Evolutionary conservation across 1,284 basidiomycete genomes (phyloP).

Genomic region (Naganishia cerealis): DNA sequence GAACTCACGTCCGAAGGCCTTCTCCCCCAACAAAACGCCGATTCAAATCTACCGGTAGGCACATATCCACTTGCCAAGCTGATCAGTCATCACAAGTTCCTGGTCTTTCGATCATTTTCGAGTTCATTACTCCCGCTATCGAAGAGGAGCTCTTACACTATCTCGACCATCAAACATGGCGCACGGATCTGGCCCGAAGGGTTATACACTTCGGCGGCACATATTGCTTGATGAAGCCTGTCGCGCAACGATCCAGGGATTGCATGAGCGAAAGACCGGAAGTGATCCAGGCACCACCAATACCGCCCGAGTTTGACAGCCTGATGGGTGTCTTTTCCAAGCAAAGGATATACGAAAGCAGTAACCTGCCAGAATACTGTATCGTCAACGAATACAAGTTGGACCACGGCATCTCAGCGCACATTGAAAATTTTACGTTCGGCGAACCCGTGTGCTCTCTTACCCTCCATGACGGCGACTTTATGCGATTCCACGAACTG

Average conservation of each 20-base stretch:
- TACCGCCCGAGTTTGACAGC: slow-evolving; percentile 8
- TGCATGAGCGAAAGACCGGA: slow-evolving; percentile 1
- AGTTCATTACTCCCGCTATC: slow-evolving; percentile 2
- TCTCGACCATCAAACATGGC: slow-evolving; percentile 21
- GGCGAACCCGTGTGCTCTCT: slow-evolving; percentile 28
- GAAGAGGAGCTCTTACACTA: slow-evolving; percentile 15
- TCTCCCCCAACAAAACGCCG: background rate
- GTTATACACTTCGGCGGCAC: slow-evolving; percentile 30
- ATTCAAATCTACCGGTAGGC: background rate
- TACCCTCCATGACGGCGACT: slow-evolving; percentile 17
- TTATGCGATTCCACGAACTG: slow-evolving; percentile 28
- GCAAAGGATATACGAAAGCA: slow-evolving; percentile 16
- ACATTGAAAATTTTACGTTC: slow-evolving; percentile 30
- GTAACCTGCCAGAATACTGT: slow-evolving; percentile 19
- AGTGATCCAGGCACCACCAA: slow-evolving; percentile 21
- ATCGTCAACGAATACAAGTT: slow-evolving; percentile 29
- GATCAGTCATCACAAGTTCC: slow-evolving; percentile 3
- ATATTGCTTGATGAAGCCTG: slow-evolving; percentile 22
- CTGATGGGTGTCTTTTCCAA: slow-evolving; percentile 13
- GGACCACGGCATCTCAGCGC: slow-evolving; percentile 24
- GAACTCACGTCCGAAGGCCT: background rate
- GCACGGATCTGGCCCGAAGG: slow-evolving; percentile 24
- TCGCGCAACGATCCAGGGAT: background rate
- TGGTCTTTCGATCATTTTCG: slow-evolving; percentile 3
- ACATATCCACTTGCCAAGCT: background rate